Evolutionary conservation across 1,139 yeast genomes (phyloP).

Genomic region (Saccharomyces hybrid): DNA sequence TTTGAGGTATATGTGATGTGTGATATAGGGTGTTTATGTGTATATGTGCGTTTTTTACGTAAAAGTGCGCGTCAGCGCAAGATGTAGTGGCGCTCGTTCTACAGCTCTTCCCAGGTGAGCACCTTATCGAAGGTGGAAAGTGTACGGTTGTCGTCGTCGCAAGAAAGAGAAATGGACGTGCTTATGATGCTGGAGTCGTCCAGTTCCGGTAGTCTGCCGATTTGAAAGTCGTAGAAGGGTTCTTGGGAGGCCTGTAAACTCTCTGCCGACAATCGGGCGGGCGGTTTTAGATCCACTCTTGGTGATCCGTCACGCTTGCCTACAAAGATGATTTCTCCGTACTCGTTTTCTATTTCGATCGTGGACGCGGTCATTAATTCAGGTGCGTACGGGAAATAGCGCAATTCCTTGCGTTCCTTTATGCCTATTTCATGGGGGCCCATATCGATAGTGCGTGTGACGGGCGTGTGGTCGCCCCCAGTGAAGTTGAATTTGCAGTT

Average conservation of each 20-base stretch:
- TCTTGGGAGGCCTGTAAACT: background rate
- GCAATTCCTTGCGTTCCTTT: background rate
- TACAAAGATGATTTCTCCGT: background rate
- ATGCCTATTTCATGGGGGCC: slow-evolving; percentile 7
- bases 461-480: slow-evolving; percentile 3
- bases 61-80: too few relatives aligned
- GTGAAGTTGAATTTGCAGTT: slow-evolving; percentile 12
- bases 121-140: background rate
- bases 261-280: background rate
- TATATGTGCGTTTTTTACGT: background rate
- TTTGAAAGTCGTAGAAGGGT: background rate
- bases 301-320: background rate
- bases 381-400: background rate
- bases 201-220: background rate
- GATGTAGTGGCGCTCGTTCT: background rate
- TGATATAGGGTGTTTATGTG: background rate
- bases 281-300: background rate
- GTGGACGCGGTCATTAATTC: background rate
- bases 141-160: background rate
- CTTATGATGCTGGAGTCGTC: background rate
- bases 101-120: background rate
- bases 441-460: slow-evolving; percentile 4
- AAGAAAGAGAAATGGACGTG: background rate
- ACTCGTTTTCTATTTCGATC: background rate
- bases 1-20: too few relatives aligned